Evolutionary conservation across 1,139 yeast species (phyloP).

Genomic region (Tardiomyces digboiensis): DNA sequence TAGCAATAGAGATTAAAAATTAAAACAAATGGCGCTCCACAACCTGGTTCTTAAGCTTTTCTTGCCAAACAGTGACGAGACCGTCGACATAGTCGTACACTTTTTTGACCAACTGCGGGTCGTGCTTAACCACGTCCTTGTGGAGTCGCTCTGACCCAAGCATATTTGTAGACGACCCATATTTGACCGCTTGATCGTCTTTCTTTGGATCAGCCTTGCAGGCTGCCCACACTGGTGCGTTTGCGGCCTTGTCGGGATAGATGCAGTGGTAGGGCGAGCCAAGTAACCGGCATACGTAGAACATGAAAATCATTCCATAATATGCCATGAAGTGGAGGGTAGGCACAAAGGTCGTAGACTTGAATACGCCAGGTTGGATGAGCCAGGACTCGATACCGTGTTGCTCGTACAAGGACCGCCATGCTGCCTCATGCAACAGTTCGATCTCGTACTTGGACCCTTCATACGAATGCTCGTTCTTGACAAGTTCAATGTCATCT

Average conservation of each 20-base stretch:
- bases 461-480: slow-evolving; percentile 67
- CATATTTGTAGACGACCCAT: slow-evolving; percentile 63
- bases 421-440: slow-evolving; percentile 66
- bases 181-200: slow-evolving; percentile 46
- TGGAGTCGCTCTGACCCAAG: slow-evolving; percentile 57
- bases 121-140: slow-evolving; percentile 37
- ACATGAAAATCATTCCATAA: slow-evolving; percentile 75
- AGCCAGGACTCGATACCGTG: slow-evolving; percentile 60
- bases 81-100: slow-evolving; percentile 50
- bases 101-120: slow-evolving; percentile 54
- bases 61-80: slow-evolving; percentile 56
- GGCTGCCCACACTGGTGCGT: slow-evolving; percentile 64
- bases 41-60: slow-evolving; percentile 61
- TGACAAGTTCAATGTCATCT: slow-evolving; percentile 63
- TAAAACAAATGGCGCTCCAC: slow-evolving; percentile 10
- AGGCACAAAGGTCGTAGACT: slow-evolving; percentile 70
- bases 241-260: slow-evolving; percentile 82
- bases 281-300: slow-evolving; percentile 69
- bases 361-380: slow-evolving; percentile 92
- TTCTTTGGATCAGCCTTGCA: slow-evolving; percentile 35
- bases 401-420: slow-evolving; percentile 34
- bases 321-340: slow-evolving; percentile 69
- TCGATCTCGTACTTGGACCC: slow-evolving; percentile 89
- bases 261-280: slow-evolving; percentile 90
- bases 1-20: no score